Percentiles rank a stretch among this genome's conserved stretches.
Conservation (phyloP, 2,329 filamentous ascomycete genomes). For the Sphaceloma murrayae region DNA sequence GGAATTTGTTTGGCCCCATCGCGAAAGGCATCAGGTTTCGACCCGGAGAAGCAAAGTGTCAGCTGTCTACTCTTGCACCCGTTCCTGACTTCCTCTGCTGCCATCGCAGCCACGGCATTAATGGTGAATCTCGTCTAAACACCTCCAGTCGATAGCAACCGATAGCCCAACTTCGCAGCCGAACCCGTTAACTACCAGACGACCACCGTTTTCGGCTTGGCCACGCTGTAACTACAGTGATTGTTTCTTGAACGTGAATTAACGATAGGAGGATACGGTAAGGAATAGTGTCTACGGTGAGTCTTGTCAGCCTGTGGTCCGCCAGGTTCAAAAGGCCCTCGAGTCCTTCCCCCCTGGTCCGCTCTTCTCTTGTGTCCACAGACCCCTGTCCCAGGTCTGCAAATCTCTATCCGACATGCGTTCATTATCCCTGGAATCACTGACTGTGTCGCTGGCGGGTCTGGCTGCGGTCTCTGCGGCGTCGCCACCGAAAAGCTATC, state of each 20-base stretch:
- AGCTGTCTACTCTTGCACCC: too few species aligned
- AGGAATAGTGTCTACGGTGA: slow-evolving; percentile 2
- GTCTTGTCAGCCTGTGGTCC: not conserved
- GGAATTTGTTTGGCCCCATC: too few species aligned
- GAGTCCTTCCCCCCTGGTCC: too few species aligned
- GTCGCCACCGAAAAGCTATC: not conserved
- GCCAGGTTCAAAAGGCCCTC: too few species aligned
- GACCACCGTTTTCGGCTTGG: slow-evolving; percentile 7
- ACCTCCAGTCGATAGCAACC: too few species aligned
- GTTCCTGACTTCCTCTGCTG: not conserved
- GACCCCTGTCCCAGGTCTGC: not conserved
- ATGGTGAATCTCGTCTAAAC: too few species aligned
- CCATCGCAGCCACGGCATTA: too few species aligned
- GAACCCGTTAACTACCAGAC: not conserved
- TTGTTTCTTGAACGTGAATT: not conserved
- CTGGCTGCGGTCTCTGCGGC: not conserved
- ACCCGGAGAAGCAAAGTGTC: too few species aligned
- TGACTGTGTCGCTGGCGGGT: slow-evolving; percentile 7
- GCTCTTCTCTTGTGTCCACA: not conserved
- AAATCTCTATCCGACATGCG: slow-evolving; percentile 1
- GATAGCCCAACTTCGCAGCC: not conserved
- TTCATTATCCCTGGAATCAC: not conserved
- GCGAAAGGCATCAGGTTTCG: too few species aligned
- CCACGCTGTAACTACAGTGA: slow-evolving; percentile 14
- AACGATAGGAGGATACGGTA: not conserved